phyloP scores from a whole-genome alignment of 164 flowering plant species.

The Vitis rotundifolia region DNA sequence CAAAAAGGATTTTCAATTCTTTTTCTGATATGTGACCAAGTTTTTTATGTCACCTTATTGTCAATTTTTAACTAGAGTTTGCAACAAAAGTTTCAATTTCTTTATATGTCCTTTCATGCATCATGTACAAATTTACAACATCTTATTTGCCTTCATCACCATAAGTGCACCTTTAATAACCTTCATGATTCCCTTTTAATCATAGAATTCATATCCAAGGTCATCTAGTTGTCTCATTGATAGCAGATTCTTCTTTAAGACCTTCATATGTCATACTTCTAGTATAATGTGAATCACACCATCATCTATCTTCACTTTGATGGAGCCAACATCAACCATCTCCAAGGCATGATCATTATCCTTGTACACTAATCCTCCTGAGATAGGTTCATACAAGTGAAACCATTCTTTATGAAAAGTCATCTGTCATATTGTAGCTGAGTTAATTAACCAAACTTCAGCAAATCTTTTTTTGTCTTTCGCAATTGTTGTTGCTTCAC shows the following conservation, averaged over 20 bases:
- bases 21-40: constrained; percentile 15
- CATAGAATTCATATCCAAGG: no score
- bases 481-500: neutral
- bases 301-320: constrained; percentile 12
- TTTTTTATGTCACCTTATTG: constrained; percentile 13
- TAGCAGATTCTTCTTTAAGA: no score
- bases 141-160: neutral
- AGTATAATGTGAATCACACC: no score
- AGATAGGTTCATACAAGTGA: neutral
- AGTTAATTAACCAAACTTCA: neutral
- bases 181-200: no score
- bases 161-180: no score
- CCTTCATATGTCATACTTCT: no score
- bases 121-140: constrained; percentile 12
- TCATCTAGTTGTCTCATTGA: no score
- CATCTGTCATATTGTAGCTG: neutral
- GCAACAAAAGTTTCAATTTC: constrained; percentile 5
- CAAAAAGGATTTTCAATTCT: constrained; percentile 11
- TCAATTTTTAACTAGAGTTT: constrained; percentile 1
- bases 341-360: constrained; percentile 5
- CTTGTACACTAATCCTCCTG: constrained; percentile 2
- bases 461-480: neutral
- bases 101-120: constrained; percentile 4
- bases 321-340: constrained; percentile 3
- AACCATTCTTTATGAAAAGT: constrained; percentile 5